phyloP scores from a whole-genome alignment of 1,139 yeast species.

The Lodderomyces elongisporus region DNA sequence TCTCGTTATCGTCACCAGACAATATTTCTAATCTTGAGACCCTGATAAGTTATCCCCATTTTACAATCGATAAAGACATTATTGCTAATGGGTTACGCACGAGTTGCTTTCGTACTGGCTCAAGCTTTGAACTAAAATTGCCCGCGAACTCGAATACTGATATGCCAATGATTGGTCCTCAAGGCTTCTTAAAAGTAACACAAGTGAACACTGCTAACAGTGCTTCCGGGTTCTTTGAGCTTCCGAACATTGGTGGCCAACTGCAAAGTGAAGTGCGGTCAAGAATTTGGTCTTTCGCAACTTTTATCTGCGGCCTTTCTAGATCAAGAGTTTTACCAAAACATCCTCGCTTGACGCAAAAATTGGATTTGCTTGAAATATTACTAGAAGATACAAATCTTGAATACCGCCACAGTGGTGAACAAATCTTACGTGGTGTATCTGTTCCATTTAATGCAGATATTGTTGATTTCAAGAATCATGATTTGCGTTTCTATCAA shows the following conservation, averaged over 20 bases:
- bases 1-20: no score
- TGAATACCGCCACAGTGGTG: conserved; percentile 2
- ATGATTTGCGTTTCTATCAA: conserved; percentile 32
- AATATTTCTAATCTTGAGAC: no score
- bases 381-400: conserved; percentile 11
- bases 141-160: no score
- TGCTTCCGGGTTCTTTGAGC: no score
- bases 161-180: no score
- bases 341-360: conserved; percentile 11
- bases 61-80: conserved; percentile 14
- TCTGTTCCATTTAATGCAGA: conserved; percentile 21
- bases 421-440: neutral
- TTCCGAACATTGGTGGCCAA: no score
- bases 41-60: conserved; percentile 5
- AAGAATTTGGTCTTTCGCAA: no score
- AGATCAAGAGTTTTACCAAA: conserved; percentile 9
- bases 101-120: conserved; percentile 16
- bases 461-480: conserved; percentile 31
- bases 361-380: conserved; percentile 14
- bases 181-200: no score
- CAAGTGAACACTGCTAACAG: no score
- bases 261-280: no score
- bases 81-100: conserved; percentile 19
- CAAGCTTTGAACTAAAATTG: no score
- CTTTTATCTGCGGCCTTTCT: conserved; percentile 13